Evolutionary conservation across 495 filamentous ascomycete genomes (phyloP).

Genomic region (Xylaria palmicola): DNA sequence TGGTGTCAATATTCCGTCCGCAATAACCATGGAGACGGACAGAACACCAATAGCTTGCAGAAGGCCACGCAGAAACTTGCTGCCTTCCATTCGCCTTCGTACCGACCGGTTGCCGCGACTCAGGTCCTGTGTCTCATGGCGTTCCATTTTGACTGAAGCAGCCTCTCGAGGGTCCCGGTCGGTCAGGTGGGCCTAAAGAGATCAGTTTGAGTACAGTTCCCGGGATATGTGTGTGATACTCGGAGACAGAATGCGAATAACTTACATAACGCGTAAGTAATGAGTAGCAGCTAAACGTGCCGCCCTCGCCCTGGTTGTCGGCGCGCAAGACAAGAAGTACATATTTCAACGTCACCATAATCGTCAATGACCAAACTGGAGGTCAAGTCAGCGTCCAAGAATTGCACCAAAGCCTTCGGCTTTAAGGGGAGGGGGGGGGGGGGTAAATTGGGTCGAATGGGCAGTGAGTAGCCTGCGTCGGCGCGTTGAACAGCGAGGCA

Average conservation of each 20-base stretch:
- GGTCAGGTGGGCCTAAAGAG: slow-evolving; percentile 51
- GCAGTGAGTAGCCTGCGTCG: too few species aligned
- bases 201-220: not conserved
- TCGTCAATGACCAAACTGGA: slow-evolving; percentile 62
- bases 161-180: slow-evolving; percentile 55
- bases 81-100: slow-evolving; percentile 59
- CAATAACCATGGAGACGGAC: slow-evolving; percentile 68
- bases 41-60: slow-evolving; percentile 69
- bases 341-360: slow-evolving; percentile 76
- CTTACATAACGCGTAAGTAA: slow-evolving; percentile 68
- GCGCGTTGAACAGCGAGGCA: too few species aligned
- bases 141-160: slow-evolving; percentile 54
- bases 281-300: slow-evolving; percentile 71
- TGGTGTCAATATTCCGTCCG: slow-evolving; percentile 67
- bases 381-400: not conserved
- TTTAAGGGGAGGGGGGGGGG: too few species aligned
- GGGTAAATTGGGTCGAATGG: too few species aligned
- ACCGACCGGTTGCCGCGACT: slow-evolving; percentile 49
- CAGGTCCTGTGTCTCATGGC: slow-evolving; percentile 56
- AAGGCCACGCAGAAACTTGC: slow-evolving; percentile 46
- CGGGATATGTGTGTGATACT: not conserved
- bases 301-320: slow-evolving; percentile 77
- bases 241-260: not conserved
- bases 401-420: not conserved
- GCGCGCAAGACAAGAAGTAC: slow-evolving; percentile 65